These are phyloP conservation scores for Cryptosporidium bovis DNA, from an alignment of 169 alveolate genomes.

Conservation along the genomic window DNA sequence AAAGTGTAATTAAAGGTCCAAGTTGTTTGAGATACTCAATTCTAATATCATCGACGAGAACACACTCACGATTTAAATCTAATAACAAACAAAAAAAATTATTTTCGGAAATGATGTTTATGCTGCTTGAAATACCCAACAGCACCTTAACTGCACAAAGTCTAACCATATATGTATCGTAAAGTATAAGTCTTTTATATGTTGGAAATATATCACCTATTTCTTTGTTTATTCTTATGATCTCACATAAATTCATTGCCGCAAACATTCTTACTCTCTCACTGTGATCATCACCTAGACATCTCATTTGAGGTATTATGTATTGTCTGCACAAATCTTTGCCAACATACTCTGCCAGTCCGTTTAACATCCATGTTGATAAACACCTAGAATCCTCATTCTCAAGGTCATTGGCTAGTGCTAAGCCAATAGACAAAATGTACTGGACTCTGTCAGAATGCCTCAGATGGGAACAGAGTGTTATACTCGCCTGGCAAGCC, in stretches of 20 bases:
- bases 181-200: slow-evolving; percentile 8
- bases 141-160: slow-evolving; percentile 28
- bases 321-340: slow-evolving; percentile 66
- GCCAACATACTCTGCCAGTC: slow-evolving; percentile 74
- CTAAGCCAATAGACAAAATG: slow-evolving; percentile 47
- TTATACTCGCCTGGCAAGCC: slow-evolving; percentile 62
- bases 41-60: background rate
- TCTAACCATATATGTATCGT: slow-evolving; percentile 35
- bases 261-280: slow-evolving; percentile 50
- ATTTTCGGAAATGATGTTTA: background rate
- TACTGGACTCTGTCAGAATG: slow-evolving; percentile 60
- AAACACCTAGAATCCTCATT: slow-evolving; percentile 74
- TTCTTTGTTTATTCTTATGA: slow-evolving; percentile 32
- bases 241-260: slow-evolving; percentile 61
- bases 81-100: slow-evolving; percentile 5
- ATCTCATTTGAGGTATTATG: slow-evolving; percentile 62
- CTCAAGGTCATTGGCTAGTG: slow-evolving; percentile 69
- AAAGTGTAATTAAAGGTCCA: slow-evolving; percentile 64
- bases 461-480: slow-evolving; percentile 61
- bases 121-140: slow-evolving; percentile 43
- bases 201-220: slow-evolving; percentile 23
- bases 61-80: background rate
- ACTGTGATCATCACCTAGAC: slow-evolving; percentile 67
- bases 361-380: slow-evolving; percentile 71
- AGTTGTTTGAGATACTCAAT: slow-evolving; percentile 34